phyloP scores from a whole-genome alignment of 345 rosid genomes.

The Arabis alpina region DNA sequence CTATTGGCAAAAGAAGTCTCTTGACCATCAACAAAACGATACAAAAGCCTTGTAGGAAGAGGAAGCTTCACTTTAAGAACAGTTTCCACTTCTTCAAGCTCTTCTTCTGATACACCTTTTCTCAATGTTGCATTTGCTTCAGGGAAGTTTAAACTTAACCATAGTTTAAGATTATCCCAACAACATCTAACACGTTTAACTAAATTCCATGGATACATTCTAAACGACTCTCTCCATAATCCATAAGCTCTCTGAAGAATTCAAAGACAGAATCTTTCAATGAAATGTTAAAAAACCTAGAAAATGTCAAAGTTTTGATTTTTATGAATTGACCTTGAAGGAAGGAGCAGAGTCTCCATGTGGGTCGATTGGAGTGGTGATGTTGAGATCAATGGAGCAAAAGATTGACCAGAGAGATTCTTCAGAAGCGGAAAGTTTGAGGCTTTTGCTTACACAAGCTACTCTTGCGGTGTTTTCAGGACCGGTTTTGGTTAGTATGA shows the following conservation, averaged over 20 bases:
- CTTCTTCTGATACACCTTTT: slow-evolving; percentile 77
- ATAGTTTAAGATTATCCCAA: slow-evolving; percentile 67
- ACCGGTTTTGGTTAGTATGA: slow-evolving; percentile 55
- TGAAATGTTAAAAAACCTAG: neutral
- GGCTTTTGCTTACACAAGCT: slow-evolving; percentile 62
- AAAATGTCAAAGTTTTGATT: neutral
- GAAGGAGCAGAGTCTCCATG: slow-evolving; percentile 64
- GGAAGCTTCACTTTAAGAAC: slow-evolving; percentile 69
- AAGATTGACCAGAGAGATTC: slow-evolving; percentile 76
- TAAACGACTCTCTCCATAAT: slow-evolving; percentile 72
- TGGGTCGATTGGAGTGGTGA: slow-evolving; percentile 68
- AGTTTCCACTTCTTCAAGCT: slow-evolving; percentile 56
- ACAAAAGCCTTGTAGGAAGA: slow-evolving; percentile 73
- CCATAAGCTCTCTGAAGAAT: slow-evolving; percentile 60
- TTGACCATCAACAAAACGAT: slow-evolving; percentile 87
- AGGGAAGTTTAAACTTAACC: slow-evolving; percentile 70
- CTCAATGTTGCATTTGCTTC: slow-evolving; percentile 72
- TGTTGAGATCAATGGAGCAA: slow-evolving; percentile 62
- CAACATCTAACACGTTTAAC: slow-evolving; percentile 73
- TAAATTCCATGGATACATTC: slow-evolving; percentile 83
- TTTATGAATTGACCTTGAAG: slow-evolving; percentile 58
- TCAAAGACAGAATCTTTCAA: neutral
- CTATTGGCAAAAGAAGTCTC: slow-evolving; percentile 23
- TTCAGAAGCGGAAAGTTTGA: slow-evolving; percentile 57
- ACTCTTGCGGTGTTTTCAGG: slow-evolving; percentile 54